A percentile compares a stretch with the other conserved stretches of the same genome.
These are phyloP conservation scores for Neurospora hispaniola DNA, from an alignment of 495 filamentous ascomycete species.

Conservation along the genomic window DNA sequence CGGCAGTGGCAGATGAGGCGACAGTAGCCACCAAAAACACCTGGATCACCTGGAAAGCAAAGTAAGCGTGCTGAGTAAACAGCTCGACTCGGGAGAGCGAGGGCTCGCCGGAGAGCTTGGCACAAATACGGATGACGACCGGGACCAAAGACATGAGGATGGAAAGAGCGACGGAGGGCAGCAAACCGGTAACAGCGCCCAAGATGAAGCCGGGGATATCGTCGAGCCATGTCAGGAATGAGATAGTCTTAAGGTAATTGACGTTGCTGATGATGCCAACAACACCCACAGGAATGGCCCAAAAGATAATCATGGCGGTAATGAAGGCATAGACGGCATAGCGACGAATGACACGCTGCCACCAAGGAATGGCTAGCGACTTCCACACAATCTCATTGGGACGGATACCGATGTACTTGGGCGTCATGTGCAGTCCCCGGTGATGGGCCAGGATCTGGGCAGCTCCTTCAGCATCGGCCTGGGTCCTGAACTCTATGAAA, in stretches of 20 bases:
- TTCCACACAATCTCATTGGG: conserved; percentile 85
- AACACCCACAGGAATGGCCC: conserved; percentile 83
- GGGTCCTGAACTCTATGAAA: conserved; percentile 79
- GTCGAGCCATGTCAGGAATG: conserved; percentile 65
- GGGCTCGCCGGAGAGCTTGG: conserved; percentile 60
- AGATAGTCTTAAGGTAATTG: conserved; percentile 47
- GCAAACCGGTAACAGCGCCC: conserved; percentile 75
- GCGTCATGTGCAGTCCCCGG: conserved; percentile 84
- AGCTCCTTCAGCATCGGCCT: conserved; percentile 76
- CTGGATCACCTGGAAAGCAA: conserved; percentile 82
- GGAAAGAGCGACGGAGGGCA: conserved; percentile 70
- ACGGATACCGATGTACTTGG: conserved; percentile 75
- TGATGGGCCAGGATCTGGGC: conserved; percentile 83
- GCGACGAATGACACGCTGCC: conserved; percentile 66
- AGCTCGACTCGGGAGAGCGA: conserved; percentile 65
- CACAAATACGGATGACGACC: conserved; percentile 68
- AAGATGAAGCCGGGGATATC: conserved; percentile 59
- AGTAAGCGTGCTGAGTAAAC: conserved; percentile 71
- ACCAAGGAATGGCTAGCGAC: conserved; percentile 81
- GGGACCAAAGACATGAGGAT: conserved; percentile 86
- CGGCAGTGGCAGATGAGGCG: conserved; percentile 60
- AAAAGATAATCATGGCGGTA: conserved; percentile 77
- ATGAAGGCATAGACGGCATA: conserved; percentile 62
- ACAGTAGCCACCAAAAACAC: conserved; percentile 86
- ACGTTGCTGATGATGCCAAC: conserved; percentile 87